phyloP scores from a whole-genome alignment of 768 basidiomycete genomes.

The Phanerodontia chrysosporium region DNA sequence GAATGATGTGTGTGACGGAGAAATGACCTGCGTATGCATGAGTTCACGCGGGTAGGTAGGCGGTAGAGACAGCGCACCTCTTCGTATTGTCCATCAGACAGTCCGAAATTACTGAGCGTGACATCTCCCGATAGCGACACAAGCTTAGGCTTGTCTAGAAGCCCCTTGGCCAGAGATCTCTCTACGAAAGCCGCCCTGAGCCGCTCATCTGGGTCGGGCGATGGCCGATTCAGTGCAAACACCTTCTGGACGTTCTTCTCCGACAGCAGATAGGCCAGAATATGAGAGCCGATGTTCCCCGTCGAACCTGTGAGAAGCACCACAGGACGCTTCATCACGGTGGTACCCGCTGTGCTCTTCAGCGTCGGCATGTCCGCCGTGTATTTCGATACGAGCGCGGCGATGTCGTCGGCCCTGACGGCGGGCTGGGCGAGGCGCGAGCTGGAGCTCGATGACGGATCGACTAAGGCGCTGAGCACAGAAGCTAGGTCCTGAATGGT shows the following conservation, averaged over 20 bases:
- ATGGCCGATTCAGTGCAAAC: constrained; percentile 1
- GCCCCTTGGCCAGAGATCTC: not conserved
- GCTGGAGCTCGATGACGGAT: not conserved
- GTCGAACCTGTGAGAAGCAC: constrained; percentile 13
- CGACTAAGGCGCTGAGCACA: not conserved
- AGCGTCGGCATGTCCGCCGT: not conserved
- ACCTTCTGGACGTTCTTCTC: not conserved
- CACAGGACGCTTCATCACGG: not conserved
- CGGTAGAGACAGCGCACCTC: not conserved
- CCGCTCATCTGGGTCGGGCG: not conserved
- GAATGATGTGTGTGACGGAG: constrained; percentile 9
- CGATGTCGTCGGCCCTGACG: not conserved
- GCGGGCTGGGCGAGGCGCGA: not conserved
- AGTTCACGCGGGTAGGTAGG: not conserved
- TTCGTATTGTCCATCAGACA: not conserved
- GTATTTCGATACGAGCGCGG: not conserved
- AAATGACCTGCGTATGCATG: not conserved
- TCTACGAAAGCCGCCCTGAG: constrained; percentile 1
- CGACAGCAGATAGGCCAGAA: constrained; percentile 4
- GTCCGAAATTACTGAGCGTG: not conserved
- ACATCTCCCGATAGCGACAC: not conserved
- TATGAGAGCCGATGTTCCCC: constrained; percentile 11
- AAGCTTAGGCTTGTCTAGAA: constrained; percentile 2
- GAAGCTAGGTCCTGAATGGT: constrained; percentile 4
- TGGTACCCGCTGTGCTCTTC: not conserved